Conservation (phyloP, 2,329 filamentous ascomycete species). For the Fusarium luffae region DNA sequence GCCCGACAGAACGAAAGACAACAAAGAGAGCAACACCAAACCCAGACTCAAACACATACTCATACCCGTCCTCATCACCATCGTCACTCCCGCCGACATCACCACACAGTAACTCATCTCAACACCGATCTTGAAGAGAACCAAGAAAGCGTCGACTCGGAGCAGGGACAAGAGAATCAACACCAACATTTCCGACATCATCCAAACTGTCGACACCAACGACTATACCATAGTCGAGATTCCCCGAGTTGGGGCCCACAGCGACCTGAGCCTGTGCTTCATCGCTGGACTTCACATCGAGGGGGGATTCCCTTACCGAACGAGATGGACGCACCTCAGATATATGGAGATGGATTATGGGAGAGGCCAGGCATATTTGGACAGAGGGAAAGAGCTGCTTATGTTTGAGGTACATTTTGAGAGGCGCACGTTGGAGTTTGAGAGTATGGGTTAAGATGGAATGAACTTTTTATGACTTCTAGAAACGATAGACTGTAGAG, state of each 20-base stretch:
- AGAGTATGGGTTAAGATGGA: not conserved
- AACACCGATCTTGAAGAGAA: not conserved
- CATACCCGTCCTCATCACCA: not conserved
- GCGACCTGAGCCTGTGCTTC: slow-evolving; percentile 6
- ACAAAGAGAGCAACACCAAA: not conserved
- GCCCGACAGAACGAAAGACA: not conserved
- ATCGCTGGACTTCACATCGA: not conserved
- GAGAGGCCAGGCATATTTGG: not conserved
- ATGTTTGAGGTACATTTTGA: not conserved
- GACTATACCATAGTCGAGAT: slow-evolving; percentile 5
- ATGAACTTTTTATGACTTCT: not conserved
- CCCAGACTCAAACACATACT: not conserved
- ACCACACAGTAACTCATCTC: not conserved
- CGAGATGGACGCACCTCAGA: slow-evolving; percentile 45
- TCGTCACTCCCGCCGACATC: not conserved
- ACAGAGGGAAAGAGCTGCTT: not conserved
- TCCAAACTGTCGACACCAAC: slow-evolving; percentile 10
- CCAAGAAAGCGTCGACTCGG: not conserved
- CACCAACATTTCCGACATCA: not conserved
- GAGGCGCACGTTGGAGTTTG: too few species aligned
- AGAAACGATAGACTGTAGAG: not conserved
- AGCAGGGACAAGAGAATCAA: not conserved
- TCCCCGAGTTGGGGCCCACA: not conserved
- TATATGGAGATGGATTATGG: slow-evolving; percentile 5
- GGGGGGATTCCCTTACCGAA: slow-evolving; percentile 8